Evolutionary conservation across 148 eudicot species (phyloP), one percentile per base, ranked within the genome.

Genomic region (Amaranthus hypochondriacus): DNA sequence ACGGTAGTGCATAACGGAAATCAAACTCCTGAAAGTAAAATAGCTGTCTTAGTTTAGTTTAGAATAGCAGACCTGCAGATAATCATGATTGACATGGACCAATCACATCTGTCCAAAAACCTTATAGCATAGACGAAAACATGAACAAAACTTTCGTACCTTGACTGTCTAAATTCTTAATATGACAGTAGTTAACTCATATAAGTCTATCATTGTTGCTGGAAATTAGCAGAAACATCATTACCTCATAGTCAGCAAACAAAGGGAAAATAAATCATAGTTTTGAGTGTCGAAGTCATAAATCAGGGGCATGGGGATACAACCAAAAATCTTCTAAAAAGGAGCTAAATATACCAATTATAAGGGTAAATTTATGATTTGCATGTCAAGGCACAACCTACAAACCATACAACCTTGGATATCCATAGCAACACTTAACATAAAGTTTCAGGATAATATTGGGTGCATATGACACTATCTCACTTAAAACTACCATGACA

Each of bases 1-100:
- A 75, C 42, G 98, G 93, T 28, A 88, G 46, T 46, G 98, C 93
- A 74, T 73, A 88, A 21, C 93, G 95, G 59, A 94, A 78, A 85
- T 91, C 97, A 76, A 88, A 78, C 73, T 91, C 97, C 98, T 94
- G 90, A 56, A 80, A 62, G 43, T 62, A 74, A 46, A 28, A 48
- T 9, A 47, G 60, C 8, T 70, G 51, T 57, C 28, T 63, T 50
- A n/a, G 55, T 21, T 11, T 42, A 42, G 21, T 10, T 48, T n/a
- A 46, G n/a, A 75, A 52, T 59, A 62, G 12, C 55, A 50, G 42
- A 49, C 57, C 65, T 56, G 50, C 10, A 70, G 11, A 39, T 44
- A 56, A 77, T 42, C 63, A 71, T 64, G 63, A 48, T 63, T 42
- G 18, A 62, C 4, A 5, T 4, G 64, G 61, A 75, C 70, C 60